Evolutionary conservation across 305 asterid species (phyloP), one percentile per base, ranked within the genome.

Genomic region (Rubia peregrina): DNA sequence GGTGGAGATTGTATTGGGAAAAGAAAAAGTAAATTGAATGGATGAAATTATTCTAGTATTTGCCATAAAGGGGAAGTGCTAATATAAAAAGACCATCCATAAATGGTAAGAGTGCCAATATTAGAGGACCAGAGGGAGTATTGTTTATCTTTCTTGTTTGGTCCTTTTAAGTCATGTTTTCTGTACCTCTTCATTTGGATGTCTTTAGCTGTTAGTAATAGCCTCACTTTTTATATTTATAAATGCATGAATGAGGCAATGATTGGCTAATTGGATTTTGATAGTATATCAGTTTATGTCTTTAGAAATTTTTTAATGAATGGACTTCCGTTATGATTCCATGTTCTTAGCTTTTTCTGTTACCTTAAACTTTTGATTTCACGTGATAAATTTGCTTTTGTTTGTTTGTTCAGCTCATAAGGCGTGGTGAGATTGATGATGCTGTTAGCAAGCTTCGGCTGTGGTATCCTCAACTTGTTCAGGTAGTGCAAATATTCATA

Each of bases 381-480:
- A 57, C 17, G 13, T 68, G 53, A 2, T 42, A 36, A 62, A 40
- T 22, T 61, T 73, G n/a, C 68, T 56, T 73, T 46, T 42, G 53
- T 14, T 68, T 72, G 22, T 67, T 53, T 59, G 57, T 79, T 79
- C 69, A 94, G 99, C 88, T 89, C 57, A 94, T 94, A 75, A 87
- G 89, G 84, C 69, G 75, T 69, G 96, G 98, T 24, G 78, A 89
- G 72, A 86, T 91, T n/a, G 96, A 89, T 80, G 95, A 86, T 68
- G 85, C 95, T 14, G 80, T 91, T 69, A 69, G 76, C 38, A 82
- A 84, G 69, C 94, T 94, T 71, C 76, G 60, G 38, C 77, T 80
- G 16, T 88, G 86, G 87, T 94, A 85, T 80, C 97, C 96, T 67
- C 87, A 85, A 82, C 81, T 89, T 77, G 78, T 94, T 72, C 86